Evolutionary conservation across 2,329 filamentous ascomycete genomes (phyloP), one percentile per base, ranked within the genome.

Genomic region (Aotearoamyces nothofagi): DNA sequence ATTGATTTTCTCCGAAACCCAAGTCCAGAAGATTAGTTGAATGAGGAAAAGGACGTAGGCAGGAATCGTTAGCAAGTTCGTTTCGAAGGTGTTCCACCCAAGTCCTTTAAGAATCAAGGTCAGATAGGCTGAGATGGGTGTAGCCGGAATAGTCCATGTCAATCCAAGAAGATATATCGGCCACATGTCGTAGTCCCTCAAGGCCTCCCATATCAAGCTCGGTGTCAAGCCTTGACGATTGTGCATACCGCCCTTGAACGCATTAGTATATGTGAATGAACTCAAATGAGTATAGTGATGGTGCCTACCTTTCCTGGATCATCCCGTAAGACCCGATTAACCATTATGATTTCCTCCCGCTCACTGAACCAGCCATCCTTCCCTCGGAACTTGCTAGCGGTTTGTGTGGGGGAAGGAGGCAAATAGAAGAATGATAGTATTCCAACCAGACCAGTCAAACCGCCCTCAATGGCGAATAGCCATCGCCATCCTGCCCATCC

Each of bases 311-410:
- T n/a, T n/a, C n/a, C n/a, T 4, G 64, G 63, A 33, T 67, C 66
- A 32, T 71, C 65, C 4, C 66, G 57, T 16, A 52, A 33, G 15
- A 73, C 55, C 15, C 63, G 62, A 39, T 75, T 77, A 4, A 76
- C 69, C 52, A 78, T 66, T 32, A 78, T 75, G 39, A 69, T 69
- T 42, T 73, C 69, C 46, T 78, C 71, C 11, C 51, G 59, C 35
- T 75, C 69, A 6, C 50, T 63, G 46, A 78, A 74, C 63, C 71
- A 73, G 4, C 74, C 74, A 12, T 54, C 47, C 29, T 68, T 66
- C 24, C 68, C 63, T 5, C 67, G 57, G 38, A 72, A 66, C 36
- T 58, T 56, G 23, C 61, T 66, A 5, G 61, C 61, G 0, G 74
- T 79, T 39, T 70, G 67, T 0, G 67, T 69, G 2, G 74, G 73